Conservation (phyloP, 169 alveolate species). For the Plasmodium blacklocki region DNA sequence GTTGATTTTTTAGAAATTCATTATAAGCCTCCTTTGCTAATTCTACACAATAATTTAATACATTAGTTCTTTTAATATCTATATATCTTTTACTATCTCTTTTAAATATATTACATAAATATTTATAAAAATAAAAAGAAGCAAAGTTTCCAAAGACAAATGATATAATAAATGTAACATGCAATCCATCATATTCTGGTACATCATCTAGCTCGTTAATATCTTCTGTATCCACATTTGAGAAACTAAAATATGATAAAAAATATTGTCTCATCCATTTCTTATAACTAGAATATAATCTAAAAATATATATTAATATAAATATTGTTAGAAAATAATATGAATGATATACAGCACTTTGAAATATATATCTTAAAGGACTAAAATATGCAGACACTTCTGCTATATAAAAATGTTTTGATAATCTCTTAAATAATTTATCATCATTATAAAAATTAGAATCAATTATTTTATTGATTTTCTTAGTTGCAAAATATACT, state of each 20-base stretch:
- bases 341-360: constrained; percentile 34
- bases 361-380: constrained; percentile 33
- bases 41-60: constrained; percentile 37
- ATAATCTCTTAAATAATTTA: constrained; percentile 25
- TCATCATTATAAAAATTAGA: constrained; percentile 29
- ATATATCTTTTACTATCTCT: constrained; percentile 22
- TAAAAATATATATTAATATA: constrained; percentile 26
- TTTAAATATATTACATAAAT: constrained; percentile 9
- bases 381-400: constrained; percentile 49
- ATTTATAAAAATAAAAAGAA: constrained; percentile 34
- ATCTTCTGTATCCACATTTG: not conserved
- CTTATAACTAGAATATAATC: constrained; percentile 30
- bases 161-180: not conserved
- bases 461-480: constrained; percentile 33
- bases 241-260: constrained; percentile 14
- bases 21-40: constrained; percentile 38
- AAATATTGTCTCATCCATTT: constrained; percentile 4
- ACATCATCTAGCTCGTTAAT: not conserved
- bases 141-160: constrained; percentile 24
- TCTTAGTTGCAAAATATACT: constrained; percentile 10
- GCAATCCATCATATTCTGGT: not conserved
- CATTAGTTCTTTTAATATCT: constrained; percentile 6
- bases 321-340: constrained; percentile 26
- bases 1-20: constrained; percentile 22
- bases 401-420: constrained; percentile 33